phyloP scores from a whole-genome alignment of 129 eudicot genomes.

The Solidago caesia region DNA sequence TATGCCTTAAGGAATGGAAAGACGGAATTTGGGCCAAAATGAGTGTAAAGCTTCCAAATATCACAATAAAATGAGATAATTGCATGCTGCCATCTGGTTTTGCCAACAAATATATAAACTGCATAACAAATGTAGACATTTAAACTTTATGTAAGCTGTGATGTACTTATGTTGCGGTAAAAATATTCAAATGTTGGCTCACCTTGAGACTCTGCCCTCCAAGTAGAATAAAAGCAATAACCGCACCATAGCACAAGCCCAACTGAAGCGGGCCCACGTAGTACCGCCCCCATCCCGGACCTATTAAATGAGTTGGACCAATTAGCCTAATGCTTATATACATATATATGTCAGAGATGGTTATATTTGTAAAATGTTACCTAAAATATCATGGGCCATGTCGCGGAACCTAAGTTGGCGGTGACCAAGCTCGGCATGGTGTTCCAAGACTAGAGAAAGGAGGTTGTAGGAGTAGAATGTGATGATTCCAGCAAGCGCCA shows the following conservation, averaged over 20 bases:
- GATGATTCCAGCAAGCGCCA: slow-evolving; percentile 45
- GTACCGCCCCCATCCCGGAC: slow-evolving; percentile 81
- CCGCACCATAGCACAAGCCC: slow-evolving; percentile 65
- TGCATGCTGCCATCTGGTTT: slow-evolving; percentile 65
- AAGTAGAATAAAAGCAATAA: slow-evolving; percentile 63
- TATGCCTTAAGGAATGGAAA: slow-evolving; percentile 76
- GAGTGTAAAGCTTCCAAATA: slow-evolving; percentile 59
- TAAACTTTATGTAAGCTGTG: not conserved
- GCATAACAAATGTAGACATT: slow-evolving; percentile 19
- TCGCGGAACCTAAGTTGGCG: slow-evolving; percentile 81
- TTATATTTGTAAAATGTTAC: slow-evolving; percentile 26
- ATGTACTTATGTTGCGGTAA: not conserved
- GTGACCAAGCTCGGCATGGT: slow-evolving; percentile 53
- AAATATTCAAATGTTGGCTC: not conserved
- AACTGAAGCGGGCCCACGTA: slow-evolving; percentile 80
- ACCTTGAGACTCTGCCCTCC: slow-evolving; percentile 91
- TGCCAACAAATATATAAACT: slow-evolving; percentile 58
- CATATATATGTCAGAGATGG: not conserved
- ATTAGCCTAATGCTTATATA: not conserved
- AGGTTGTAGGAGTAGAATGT: slow-evolving; percentile 80
- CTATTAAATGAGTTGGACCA: slow-evolving; percentile 21
- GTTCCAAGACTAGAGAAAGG: slow-evolving; percentile 73
- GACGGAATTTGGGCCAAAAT: slow-evolving; percentile 73
- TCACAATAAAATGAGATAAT: slow-evolving; percentile 53
- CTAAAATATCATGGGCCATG: slow-evolving; percentile 80